A percentile compares a stretch with the other conserved stretches of the same genome.
Conservation (phyloP, 768 basidiomycete species). For the Termitomyces sp. region DNA sequence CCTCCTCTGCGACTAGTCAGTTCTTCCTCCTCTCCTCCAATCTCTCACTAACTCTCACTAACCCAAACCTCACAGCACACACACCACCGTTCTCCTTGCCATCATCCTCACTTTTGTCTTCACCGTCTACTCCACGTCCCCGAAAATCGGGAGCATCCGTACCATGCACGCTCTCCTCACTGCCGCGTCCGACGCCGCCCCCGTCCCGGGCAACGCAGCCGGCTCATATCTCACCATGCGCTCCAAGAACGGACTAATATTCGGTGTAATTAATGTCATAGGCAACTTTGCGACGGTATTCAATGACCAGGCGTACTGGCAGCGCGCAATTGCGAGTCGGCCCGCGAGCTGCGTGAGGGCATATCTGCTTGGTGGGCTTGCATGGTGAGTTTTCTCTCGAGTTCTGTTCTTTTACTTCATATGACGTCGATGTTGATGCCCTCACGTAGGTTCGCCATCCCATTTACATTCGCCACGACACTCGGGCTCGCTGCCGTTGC, state of each 20-base stretch:
- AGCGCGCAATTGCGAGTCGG: conserved; percentile 83
- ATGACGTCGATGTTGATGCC: too few species aligned
- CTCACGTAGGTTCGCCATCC: conserved; percentile 67
- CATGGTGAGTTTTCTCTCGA: conserved; percentile 56
- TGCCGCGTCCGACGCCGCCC: conserved; percentile 44
- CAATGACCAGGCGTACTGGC: conserved; percentile 82
- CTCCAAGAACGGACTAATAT: conserved; percentile 71
- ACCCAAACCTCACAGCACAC: conserved; percentile 56
- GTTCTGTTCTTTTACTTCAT: neutral
- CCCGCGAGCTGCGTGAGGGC: conserved; percentile 88
- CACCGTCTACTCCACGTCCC: conserved; percentile 77
- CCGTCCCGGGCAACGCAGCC: conserved; percentile 77
- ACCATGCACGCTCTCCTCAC: conserved; percentile 80
- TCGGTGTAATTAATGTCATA: conserved; percentile 86
- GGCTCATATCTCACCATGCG: conserved; percentile 85
- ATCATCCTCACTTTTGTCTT: conserved; percentile 78
- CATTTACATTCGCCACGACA: conserved; percentile 82
- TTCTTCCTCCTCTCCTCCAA: conserved; percentile 1
- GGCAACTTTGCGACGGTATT: conserved; percentile 72
- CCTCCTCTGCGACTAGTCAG: conserved; percentile 81
- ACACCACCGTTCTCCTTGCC: conserved; percentile 81
- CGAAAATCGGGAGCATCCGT: conserved; percentile 72
- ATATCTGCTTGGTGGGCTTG: conserved; percentile 83
- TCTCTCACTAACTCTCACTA: neutral
- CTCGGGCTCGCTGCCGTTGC: conserved; percentile 89